Evolutionary conservation across 176 grass and related monocot species (phyloP).

Genomic region (Oryza glumipatula): DNA sequence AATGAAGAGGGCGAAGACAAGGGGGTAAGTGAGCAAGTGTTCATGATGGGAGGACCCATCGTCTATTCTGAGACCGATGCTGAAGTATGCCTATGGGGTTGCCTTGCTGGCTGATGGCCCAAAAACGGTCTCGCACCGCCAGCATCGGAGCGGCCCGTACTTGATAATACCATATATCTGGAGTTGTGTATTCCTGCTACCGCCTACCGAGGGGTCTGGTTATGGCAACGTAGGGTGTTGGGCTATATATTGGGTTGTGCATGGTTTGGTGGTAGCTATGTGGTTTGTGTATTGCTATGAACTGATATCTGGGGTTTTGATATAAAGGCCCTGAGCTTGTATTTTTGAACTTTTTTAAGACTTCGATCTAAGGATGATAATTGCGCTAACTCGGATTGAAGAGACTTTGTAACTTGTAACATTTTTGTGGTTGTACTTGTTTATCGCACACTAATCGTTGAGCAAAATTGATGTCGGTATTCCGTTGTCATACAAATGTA

Average conservation of each 20-base stretch:
- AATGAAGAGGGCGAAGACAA: constrained; percentile 95
- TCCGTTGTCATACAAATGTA: too few species aligned
- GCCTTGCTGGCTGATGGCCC: constrained; percentile 47
- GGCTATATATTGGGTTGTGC: constrained; percentile 47
- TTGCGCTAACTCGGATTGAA: constrained; percentile 21
- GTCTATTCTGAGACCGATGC: constrained; percentile 49
- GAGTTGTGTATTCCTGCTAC: constrained; percentile 54
- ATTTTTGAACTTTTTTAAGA: constrained; percentile 33
- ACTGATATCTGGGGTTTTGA: constrained; percentile 20
- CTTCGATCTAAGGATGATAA: constrained; percentile 18
- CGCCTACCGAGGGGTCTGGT: constrained; percentile 37
- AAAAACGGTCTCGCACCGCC: constrained; percentile 15
- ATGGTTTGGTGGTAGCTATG: constrained; percentile 41
- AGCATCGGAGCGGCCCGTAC: constrained; percentile 45
- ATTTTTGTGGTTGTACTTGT: neutral
- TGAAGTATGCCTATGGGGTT: constrained; percentile 52
- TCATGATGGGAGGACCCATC: constrained; percentile 43
- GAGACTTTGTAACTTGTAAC: neutral
- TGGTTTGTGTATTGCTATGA: constrained; percentile 49
- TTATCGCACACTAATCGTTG: neutral
- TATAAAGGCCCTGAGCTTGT: constrained; percentile 40
- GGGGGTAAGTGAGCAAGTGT: constrained; percentile 51
- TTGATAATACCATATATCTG: constrained; percentile 62
- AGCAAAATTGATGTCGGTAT: neutral
- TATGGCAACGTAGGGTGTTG: constrained; percentile 35